Evolutionary conservation across 257 asterid species (phyloP), one percentile per base, ranked within the genome.

Genomic region (Scutellaria minor): DNA sequence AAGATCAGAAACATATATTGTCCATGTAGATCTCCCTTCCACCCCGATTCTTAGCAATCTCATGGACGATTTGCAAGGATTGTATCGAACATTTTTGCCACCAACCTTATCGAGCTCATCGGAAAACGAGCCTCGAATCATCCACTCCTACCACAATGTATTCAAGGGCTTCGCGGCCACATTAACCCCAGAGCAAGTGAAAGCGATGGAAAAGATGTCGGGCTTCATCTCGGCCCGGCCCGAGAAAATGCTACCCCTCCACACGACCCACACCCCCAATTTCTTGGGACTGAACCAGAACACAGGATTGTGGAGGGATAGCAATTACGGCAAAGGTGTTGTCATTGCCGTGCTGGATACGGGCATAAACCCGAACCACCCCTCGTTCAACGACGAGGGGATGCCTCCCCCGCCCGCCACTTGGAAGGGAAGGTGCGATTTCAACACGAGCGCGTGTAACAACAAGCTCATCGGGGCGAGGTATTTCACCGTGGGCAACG

Each of bases 381-480:
- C 78, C 12, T 74, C 78, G 45, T 74, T 74, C 40, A 66, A 31
- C 37, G 71, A 66, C 10, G 53, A 46, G n/a, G 78, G 78, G 6
- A 68, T 68, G 73, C 64, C 73, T 5, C 73, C 73, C 3, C 73
- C 73, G 2, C 73, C 64, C 0, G 53, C 63, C 7, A 68, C 40
- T 2, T 68, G 73, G 73, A 68, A 68, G 57, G 87, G 87, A 18
- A 64, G 57, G 50, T 85, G 89, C 4, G 86, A 86, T 24, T 80
- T 80, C 74, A 72, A 71, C 0, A 56, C 15, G 14, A 69, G 76
- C 0, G 40, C 64, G 0, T 84, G 89, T 51, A 86, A 84, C 50
- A 82, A 82, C 48, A 86, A 76, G 50, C 11, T 84, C 52, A 84
- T 81, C 9, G 84, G 88, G 6, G 88, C 83, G 0, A 79, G 84